Evolutionary conservation across 495 filamentous ascomycete species (phyloP), one percentile per base, ranked within the genome.

Genomic region (Hypomontagnella submonticulosa): DNA sequence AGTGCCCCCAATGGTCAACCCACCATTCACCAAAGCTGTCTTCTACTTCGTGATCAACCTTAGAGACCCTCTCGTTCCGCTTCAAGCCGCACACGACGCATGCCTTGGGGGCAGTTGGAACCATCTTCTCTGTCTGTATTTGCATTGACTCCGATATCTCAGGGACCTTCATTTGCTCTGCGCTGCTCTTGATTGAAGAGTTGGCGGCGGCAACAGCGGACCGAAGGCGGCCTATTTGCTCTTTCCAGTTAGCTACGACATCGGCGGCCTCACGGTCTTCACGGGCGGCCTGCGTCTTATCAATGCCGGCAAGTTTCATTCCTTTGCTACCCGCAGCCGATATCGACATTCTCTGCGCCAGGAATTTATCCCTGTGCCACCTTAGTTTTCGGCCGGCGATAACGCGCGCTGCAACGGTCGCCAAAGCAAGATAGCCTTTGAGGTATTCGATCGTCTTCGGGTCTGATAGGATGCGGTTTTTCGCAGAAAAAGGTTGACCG

Each of bases 1-100:
- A 77, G 79, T 97, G 90, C 0, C 90, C 88, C 92, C 92, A 96
- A 75, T 93, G 88, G 34, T 96, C 91, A 11, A 89, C 82, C 95
- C 95, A 99, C 92, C 92, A 97, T 76, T 97, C 93, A 37, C 91
- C 92, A 79, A 96, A 93, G 74, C 88, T 92, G 78, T 97, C 95
- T 63, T 92, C 85, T 15, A 96, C 89, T 54, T 87, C 80, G 23
- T 88, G 80, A 74, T 97, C 93, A 27, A 96, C 80, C 65, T 84
- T 87, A 1, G 80, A 73, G 15, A 97, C 78, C 34, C 93, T 81
- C 79, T 99, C 95, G 42, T 96, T 90, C 66, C 93, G 79, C 76
- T 88, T 93, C 63, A 98, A 77, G 1, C 92, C 92, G 77, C 95
- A 99, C 18, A 99, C 81, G 50, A 91, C 86, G 77, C 95, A 99